Evolutionary conservation across 176 grass and related monocot genomes (phyloP), one percentile per base, ranked within the genome.

Genomic region (Panicum miliaceum): DNA sequence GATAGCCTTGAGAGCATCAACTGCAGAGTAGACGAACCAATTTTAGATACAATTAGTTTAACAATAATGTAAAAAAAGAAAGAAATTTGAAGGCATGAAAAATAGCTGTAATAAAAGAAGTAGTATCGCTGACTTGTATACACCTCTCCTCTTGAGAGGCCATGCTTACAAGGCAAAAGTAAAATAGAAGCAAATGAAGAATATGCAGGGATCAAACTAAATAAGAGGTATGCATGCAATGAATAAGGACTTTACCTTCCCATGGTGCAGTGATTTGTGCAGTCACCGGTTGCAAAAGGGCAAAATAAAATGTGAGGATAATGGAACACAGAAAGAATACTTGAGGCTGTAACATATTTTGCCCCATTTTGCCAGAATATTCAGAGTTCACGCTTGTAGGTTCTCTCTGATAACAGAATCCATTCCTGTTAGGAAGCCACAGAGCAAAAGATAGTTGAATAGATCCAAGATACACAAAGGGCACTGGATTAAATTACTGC

Each of bases 1-100:
- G 78, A 98, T 90, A 85, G 83, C 79, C 63, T 88, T 90, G 72
- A 98, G 83, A 80, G 96, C 96, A 41, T 54, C 57, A 51, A 93
- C 93, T 98, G 93, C 61, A 82, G 75, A 90, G 22, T 20, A 92
- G 38, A 53, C 59, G 80, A 80, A 88, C 3, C 66, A 34, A 74
- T 47, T 71, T 68, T 38, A 89, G 29, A 50, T 5, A 13, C 10
- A 29, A 64, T 82, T 67, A 79, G 54, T 73, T 56, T 77, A 37
- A 27, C 8, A 81, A 26, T 51, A 15, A 71, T 63, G 52, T 11
- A 71, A 43, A 22, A 22, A 32, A 2, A 75, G 20, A 53, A 68
- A 68, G 27, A 71, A 71, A 50, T 12, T 63, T 45, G 14, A 40
- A 47, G 18, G 23, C 19, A 45, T 45, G 40, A 71, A 75, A 62